phyloP scores from a whole-genome alignment of 306 rosid species.

The Cyamopsis tetragonoloba region DNA sequence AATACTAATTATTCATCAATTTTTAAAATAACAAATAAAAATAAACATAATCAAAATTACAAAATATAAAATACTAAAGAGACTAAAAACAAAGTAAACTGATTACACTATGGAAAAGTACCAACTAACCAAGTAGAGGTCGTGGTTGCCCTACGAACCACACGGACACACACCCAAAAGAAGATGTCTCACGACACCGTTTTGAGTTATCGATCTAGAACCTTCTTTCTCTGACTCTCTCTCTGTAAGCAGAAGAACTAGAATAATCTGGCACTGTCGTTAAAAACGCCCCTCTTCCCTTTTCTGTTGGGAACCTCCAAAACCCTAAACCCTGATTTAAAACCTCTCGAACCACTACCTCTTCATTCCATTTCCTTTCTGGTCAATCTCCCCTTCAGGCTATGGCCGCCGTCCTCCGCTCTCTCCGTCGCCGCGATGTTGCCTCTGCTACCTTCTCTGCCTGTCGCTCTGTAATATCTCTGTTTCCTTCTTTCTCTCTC shows the following conservation, averaged over 20 bases:
- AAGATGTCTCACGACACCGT: constrained; percentile 13
- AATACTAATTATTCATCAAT: too few relatives aligned
- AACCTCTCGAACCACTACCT: neutral
- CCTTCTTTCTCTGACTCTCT: constrained; percentile 25
- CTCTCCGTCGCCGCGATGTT: constrained; percentile 50
- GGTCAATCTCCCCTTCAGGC: neutral
- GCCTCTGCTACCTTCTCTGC: constrained; percentile 48
- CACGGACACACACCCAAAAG: neutral
- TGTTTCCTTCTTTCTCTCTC: neutral
- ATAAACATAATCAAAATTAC: too few relatives aligned
- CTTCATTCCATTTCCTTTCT: neutral
- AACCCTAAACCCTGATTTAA: constrained; percentile 32
- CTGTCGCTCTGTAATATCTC: constrained; percentile 54
- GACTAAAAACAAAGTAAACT: too few relatives aligned
- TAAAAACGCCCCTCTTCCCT: neutral
- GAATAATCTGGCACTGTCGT: constrained; percentile 30
- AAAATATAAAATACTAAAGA: too few relatives aligned
- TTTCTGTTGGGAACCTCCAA: neutral
- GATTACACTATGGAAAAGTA: neutral
- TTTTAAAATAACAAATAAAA: too few relatives aligned
- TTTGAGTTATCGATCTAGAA: constrained; percentile 37
- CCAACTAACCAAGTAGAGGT: neutral
- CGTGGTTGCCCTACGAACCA: neutral
- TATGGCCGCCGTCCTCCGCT: constrained; percentile 60
- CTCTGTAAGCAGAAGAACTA: constrained; percentile 13